Conservation (phyloP, 2,329 filamentous ascomycete species). For the Beauveria asiatica region DNA sequence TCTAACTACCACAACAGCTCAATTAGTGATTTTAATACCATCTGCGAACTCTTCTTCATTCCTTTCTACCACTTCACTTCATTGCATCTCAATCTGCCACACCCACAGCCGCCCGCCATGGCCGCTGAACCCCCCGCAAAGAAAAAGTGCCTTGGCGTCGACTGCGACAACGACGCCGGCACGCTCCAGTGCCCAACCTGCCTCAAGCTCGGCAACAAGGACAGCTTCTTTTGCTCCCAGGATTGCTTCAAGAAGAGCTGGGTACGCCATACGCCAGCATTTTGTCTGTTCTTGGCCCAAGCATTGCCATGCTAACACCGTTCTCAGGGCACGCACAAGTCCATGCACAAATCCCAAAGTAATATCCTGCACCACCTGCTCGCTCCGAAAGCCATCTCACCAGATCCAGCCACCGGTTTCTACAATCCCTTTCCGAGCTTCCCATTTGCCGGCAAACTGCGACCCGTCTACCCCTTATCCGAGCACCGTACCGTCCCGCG, state of each 20-base stretch:
- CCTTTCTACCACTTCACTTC: not conserved
- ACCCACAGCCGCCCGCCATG: constrained; percentile 23
- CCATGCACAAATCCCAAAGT: constrained; percentile 60
- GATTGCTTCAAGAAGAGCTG: constrained; percentile 99
- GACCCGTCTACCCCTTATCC: constrained; percentile 83
- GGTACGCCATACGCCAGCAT: constrained; percentile 47
- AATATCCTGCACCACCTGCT: constrained; percentile 66
- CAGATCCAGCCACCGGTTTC: constrained; percentile 78
- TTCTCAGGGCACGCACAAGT: constrained; percentile 67
- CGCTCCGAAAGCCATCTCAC: constrained; percentile 76
- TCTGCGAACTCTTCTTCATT: not conserved
- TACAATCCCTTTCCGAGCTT: constrained; percentile 92
- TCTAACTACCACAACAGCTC: not conserved
- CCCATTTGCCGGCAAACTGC: constrained; percentile 68
- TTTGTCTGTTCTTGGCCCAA: not conserved
- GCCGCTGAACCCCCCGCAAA: constrained; percentile 42
- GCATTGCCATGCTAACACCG: constrained; percentile 9
- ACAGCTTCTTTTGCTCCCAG: constrained; percentile 95
- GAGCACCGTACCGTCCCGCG: constrained; percentile 64
- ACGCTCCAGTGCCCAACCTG: constrained; percentile 90
- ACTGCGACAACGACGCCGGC: constrained; percentile 81
- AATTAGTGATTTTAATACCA: not conserved
- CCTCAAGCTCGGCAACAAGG: constrained; percentile 75
- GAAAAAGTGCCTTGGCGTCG: constrained; percentile 69
- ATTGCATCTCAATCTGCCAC: too few relatives aligned